Evolutionary conservation across 2,329 filamentous ascomycete genomes (phyloP), one percentile per base, ranked within the genome.

Genomic region (Aspergillus tamarii): DNA sequence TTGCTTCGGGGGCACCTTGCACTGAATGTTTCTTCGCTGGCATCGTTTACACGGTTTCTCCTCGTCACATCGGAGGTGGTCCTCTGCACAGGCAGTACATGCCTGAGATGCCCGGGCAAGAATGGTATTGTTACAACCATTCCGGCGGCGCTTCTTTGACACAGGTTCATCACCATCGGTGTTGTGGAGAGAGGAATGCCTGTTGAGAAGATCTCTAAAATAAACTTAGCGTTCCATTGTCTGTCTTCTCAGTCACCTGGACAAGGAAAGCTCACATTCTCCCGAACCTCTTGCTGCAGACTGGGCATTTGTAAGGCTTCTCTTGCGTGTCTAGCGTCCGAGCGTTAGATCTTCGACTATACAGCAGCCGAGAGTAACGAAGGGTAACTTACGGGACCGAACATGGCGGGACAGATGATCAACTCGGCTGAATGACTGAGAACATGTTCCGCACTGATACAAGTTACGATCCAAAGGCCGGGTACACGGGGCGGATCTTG

Each of bases 361-460:
- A 9, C 39, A 4, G 39, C 39, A 41, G 39, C 39, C 7, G 16
- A 41, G 19, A 41, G n/a, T 19, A 55, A n/a, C n/a, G 39, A 19
- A 68, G 16, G 39, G 16, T 14, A n/a, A 41, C 66, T 6, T 67
- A 77, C 75, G 75, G 11, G 75, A 74, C n/a, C 74, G 70, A 23
- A 77, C 69, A 65, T 77, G 75, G 32, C 75, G 73, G 12, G 72
- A 69, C 10, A 77, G 67, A 66, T 77, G 75, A 53, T 77, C 75
- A 48, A 73, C 57, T 6, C 75, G 69, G 46, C 68, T 74, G 54
- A 74, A 77, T 2, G 65, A 64, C 28, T 66, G 61, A 3, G 62
- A 64, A 45, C 64, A 67, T 52, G 34, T 62, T 28, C 60, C 60
- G 26, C 60, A 62, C 46, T 62, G 60, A 28, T 52, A 62, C 39